phyloP scores from a whole-genome alignment of 768 basidiomycete genomes.

The Leucosporidium scottii region DNA sequence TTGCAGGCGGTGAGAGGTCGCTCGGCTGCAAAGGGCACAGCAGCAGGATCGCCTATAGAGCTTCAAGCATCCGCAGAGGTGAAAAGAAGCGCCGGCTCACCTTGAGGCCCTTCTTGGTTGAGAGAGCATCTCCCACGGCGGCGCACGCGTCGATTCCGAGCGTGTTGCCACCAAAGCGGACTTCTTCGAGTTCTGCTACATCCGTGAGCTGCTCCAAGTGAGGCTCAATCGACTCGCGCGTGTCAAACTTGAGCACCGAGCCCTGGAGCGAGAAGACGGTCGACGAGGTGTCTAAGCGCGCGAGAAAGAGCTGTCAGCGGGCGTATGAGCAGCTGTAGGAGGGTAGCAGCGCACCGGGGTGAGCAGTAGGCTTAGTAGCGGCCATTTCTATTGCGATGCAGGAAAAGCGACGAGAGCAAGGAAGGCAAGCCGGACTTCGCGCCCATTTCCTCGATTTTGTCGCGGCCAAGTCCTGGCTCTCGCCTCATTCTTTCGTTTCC shows the following conservation, averaged over 20 bases:
- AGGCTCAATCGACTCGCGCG: conserved; percentile 65
- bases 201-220: conserved; percentile 49
- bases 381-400: background rate
- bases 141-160: conserved; percentile 83
- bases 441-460: background rate
- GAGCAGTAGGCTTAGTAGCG: background rate
- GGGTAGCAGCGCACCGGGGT: conserved; percentile 6
- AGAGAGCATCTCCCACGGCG: conserved; percentile 71
- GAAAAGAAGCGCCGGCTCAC: conserved; percentile 45
- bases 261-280: conserved; percentile 54
- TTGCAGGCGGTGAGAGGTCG: background rate
- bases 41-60: background rate
- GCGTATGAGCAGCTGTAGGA: background rate
- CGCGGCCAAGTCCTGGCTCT: too few relatives aligned
- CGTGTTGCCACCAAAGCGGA: conserved; percentile 90
- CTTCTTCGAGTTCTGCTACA: conserved; percentile 63
- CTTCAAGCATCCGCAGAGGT: conserved; percentile 2
- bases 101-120: conserved; percentile 60
- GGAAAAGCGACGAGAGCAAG: background rate
- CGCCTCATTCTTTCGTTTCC: too few relatives aligned
- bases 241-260: conserved; percentile 70
- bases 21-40: background rate
- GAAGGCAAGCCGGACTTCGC: background rate
- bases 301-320: background rate
- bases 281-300: conserved; percentile 10